Evolutionary conservation across 192 early-diverging fungal genomes (phyloP).

Genomic region (Gryganskiella cystojenkinii): DNA sequence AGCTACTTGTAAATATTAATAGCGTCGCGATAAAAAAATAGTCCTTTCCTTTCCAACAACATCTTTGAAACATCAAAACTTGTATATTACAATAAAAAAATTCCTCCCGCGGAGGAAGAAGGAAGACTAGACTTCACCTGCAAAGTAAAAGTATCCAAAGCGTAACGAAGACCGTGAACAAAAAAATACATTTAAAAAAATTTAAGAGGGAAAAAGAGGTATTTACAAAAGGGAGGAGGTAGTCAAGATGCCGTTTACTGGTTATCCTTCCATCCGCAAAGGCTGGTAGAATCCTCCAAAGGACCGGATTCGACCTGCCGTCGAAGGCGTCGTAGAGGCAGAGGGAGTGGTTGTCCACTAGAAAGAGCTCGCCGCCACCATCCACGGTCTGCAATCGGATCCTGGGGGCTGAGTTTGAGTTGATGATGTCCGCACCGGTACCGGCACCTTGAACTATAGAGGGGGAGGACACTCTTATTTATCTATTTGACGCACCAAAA

Average conservation of each 20-base stretch:
- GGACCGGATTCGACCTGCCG: too few relatives aligned
- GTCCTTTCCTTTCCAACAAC: too few relatives aligned
- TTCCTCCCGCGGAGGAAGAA: not conserved
- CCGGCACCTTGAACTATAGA: not conserved
- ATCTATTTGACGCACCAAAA: too few relatives aligned
- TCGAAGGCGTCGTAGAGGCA: too few relatives aligned
- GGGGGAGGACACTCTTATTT: not conserved
- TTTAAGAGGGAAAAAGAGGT: not conserved
- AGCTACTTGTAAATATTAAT: too few relatives aligned
- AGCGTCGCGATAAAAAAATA: not conserved
- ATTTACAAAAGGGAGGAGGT: not conserved
- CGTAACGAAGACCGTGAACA: not conserved
- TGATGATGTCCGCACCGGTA: too few relatives aligned
- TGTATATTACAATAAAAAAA: not conserved
- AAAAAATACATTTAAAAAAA: not conserved
- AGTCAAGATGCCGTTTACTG: too few relatives aligned
- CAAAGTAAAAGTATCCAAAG: constrained; percentile 1
- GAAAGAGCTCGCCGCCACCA: too few relatives aligned
- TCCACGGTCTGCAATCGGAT: too few relatives aligned
- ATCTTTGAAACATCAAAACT: not conserved
- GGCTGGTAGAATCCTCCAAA: constrained; percentile 44
- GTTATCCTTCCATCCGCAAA: constrained; percentile 27
- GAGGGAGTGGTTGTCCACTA: too few relatives aligned
- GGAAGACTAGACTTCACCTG: not conserved
- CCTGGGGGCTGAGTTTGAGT: too few relatives aligned